Evolutionary conservation across 208 protist species (phyloP).

Genomic region (Acanthamoeba pearcei): DNA sequence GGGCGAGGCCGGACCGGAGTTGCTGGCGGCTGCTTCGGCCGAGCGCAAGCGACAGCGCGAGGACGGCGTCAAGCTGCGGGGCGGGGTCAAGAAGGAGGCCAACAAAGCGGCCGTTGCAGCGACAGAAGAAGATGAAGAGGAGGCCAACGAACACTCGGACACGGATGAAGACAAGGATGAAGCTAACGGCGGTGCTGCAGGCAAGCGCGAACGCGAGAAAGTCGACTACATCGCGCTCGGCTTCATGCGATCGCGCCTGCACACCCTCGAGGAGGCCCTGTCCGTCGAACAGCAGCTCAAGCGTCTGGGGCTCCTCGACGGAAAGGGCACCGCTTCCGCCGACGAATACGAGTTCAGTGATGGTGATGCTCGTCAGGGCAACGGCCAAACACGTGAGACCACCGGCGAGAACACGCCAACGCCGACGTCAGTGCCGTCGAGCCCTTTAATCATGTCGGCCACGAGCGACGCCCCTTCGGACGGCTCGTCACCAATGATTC

Average conservation of each 20-base stretch:
- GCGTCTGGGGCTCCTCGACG: neutral
- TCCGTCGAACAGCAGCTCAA: slow-evolving; percentile 51
- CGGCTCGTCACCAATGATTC: neutral
- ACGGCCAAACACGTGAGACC: neutral
- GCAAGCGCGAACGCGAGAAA: slow-evolving; percentile 9
- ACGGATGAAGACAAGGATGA: slow-evolving; percentile 17
- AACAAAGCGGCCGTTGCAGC: neutral
- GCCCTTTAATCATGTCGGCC: neutral
- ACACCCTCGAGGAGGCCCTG: slow-evolving; percentile 59
- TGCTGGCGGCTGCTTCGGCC: neutral
- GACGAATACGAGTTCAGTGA: neutral
- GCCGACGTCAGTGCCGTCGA: neutral
- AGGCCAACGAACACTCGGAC: neutral
- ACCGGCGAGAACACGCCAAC: neutral
- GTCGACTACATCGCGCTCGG: slow-evolving; percentile 39
- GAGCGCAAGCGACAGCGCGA: slow-evolving; percentile 20
- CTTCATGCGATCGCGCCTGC: slow-evolving; percentile 23
- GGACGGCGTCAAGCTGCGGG: neutral
- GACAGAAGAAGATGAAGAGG: neutral
- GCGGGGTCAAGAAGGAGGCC: neutral
- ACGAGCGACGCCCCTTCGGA: neutral
- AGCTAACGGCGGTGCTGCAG: neutral
- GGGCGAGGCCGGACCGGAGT: slow-evolving; percentile 1
- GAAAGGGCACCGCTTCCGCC: neutral
- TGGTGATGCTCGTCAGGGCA: neutral